Evolutionary conservation across 345 rosid species (phyloP).

Genomic region (Citrus inodora): DNA sequence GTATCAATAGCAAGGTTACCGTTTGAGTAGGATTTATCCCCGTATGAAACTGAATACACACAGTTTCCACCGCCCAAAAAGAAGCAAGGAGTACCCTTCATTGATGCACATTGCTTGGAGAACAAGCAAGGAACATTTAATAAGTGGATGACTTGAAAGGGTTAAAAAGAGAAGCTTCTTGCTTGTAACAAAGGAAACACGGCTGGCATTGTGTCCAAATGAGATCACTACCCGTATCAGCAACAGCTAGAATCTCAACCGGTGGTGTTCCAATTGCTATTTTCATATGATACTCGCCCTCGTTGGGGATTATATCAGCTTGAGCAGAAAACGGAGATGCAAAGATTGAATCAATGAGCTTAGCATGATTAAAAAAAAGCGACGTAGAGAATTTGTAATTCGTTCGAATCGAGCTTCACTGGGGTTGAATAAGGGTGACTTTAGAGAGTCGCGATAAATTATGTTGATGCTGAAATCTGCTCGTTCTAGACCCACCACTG

Average conservation of each 20-base stretch:
- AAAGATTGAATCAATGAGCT: neutral
- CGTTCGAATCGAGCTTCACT: constrained; percentile 1
- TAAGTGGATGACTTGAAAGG: no score
- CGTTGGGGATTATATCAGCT: neutral
- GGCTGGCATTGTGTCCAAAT: constrained; percentile 21
- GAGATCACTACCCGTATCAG: constrained; percentile 25
- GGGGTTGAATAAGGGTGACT: constrained; percentile 20
- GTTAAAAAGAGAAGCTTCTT: no score
- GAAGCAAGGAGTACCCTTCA: constrained; percentile 8
- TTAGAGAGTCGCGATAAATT: constrained; percentile 27
- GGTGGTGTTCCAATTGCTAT: constrained; percentile 24
- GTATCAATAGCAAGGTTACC: constrained; percentile 35
- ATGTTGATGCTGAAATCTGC: no score
- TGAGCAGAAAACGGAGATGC: neutral
- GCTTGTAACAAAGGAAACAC: no score
- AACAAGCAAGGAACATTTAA: no score
- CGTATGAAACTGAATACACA: constrained; percentile 12
- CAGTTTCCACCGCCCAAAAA: constrained; percentile 4
- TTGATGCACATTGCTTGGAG: constrained; percentile 18
- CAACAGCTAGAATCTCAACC: neutral
- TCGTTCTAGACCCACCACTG: no score
- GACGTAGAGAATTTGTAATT: neutral
- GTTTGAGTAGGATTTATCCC: no score
- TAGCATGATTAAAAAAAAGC: constrained; percentile 4
- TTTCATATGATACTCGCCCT: constrained; percentile 17